Evolutionary conservation across 495 filamentous ascomycete genomes (phyloP).

Genomic region (Cenococcum geophilum): DNA sequence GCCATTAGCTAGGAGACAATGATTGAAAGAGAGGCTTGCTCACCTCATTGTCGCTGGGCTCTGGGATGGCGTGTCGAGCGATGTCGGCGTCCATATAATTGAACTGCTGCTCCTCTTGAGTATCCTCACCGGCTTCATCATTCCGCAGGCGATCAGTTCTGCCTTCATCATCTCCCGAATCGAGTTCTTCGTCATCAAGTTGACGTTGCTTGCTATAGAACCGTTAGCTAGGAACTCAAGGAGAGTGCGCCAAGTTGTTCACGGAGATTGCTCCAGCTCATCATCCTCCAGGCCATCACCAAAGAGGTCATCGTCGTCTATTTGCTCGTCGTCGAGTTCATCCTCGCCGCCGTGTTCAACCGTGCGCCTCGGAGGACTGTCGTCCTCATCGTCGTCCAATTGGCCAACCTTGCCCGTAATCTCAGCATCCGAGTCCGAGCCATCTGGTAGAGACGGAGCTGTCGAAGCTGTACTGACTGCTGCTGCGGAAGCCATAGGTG

Average conservation of each 20-base stretch:
- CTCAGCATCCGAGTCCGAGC: slow-evolving; percentile 31
- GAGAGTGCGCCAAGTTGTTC: slow-evolving; percentile 25
- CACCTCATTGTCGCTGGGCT: slow-evolving; percentile 54
- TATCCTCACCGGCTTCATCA: slow-evolving; percentile 27
- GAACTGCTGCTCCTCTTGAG: slow-evolving; percentile 25
- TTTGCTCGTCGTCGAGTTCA: slow-evolving; percentile 32
- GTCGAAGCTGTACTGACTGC: slow-evolving; percentile 28
- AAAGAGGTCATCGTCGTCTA: slow-evolving; percentile 38
- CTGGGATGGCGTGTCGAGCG: slow-evolving; percentile 56
- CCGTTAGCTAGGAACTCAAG: slow-evolving; percentile 30
- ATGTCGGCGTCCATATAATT: slow-evolving; percentile 36
- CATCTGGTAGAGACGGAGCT: slow-evolving; percentile 23
- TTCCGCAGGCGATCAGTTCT: slow-evolving; percentile 45
- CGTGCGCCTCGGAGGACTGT: slow-evolving; percentile 10
- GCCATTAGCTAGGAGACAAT: neutral
- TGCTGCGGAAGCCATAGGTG: slow-evolving; percentile 31
- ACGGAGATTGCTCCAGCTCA: slow-evolving; percentile 38
- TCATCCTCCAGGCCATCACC: slow-evolving; percentile 44
- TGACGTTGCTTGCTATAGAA: slow-evolving; percentile 43
- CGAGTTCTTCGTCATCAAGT: slow-evolving; percentile 68
- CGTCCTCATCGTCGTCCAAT: slow-evolving; percentile 25
- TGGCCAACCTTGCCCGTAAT: slow-evolving; percentile 22
- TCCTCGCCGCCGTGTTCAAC: slow-evolving; percentile 24
- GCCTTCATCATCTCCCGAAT: slow-evolving; percentile 70
- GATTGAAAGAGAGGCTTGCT: neutral